Percentiles rank a stretch among this genome's conserved stretches.
phyloP scores from a whole-genome alignment of 352 stramenopile genomes.

The Aphanomyces euteiches region DNA sequence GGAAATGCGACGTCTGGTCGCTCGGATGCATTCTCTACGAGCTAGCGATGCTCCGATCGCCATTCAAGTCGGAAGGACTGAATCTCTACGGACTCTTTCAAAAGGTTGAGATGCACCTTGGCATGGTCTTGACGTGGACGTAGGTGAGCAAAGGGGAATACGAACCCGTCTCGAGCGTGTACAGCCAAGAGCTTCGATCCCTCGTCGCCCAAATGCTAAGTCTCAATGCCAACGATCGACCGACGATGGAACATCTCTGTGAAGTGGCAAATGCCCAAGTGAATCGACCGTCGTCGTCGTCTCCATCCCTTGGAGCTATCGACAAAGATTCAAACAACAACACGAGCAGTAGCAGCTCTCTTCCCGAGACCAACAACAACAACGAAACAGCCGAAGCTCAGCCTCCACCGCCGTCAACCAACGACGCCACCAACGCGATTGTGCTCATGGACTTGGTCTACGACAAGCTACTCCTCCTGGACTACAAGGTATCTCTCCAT shows the following conservation, averaged over 20 bases:
- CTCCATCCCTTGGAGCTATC: conserved; percentile 33
- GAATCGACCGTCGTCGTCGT: conserved; percentile 39
- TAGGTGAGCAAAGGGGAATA: conserved; percentile 82
- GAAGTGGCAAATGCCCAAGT: neutral
- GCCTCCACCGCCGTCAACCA: conserved; percentile 5
- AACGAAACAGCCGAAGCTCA: conserved; percentile 3
- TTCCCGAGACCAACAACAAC: conserved; percentile 31
- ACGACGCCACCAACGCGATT: neutral
- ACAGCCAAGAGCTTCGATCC: conserved; percentile 53
- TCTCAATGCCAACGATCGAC: conserved; percentile 51
- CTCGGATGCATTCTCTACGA: conserved; percentile 96
- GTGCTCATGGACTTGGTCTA: conserved; percentile 62
- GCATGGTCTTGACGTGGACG: neutral
- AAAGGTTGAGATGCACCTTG: conserved; percentile 42
- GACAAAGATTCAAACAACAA: conserved; percentile 21
- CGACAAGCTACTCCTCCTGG: conserved; percentile 59
- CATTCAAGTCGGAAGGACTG: conserved; percentile 91
- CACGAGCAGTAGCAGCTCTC: conserved; percentile 7
- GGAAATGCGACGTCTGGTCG: conserved; percentile 94
- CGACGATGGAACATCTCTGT: conserved; percentile 63
- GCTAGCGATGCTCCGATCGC: conserved; percentile 89
- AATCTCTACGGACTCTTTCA: conserved; percentile 90
- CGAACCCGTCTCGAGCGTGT: conserved; percentile 52
- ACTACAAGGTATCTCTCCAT: conserved; percentile 38
- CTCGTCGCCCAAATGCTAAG: conserved; percentile 75